Evolutionary conservation across 495 filamentous ascomycete genomes (phyloP).

Genomic region (Barbatosphaeria neglecta): DNA sequence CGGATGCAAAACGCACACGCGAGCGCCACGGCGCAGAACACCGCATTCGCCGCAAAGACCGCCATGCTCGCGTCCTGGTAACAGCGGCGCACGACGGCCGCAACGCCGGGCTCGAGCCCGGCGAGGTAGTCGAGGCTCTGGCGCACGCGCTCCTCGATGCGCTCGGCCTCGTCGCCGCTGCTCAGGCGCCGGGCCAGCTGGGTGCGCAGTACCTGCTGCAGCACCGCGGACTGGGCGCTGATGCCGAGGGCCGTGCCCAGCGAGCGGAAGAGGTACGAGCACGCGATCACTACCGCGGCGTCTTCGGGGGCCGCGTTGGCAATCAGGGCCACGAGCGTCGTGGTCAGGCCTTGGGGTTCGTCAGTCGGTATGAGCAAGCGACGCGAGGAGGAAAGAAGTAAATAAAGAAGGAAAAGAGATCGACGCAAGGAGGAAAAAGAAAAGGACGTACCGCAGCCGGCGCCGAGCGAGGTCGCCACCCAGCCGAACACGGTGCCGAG

Average conservation of each 20-base stretch:
- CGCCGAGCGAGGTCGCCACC: slow-evolving; percentile 11
- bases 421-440: too few species aligned
- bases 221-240: slow-evolving; percentile 55
- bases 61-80: slow-evolving; percentile 36
- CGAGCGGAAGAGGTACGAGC: slow-evolving; percentile 77
- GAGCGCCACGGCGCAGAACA: slow-evolving; percentile 14
- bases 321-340: slow-evolving; percentile 50
- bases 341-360: slow-evolving; percentile 39
- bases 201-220: slow-evolving; percentile 57
- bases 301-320: slow-evolving; percentile 57
- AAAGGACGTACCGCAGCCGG: slow-evolving; percentile 6
- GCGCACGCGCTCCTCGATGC: slow-evolving; percentile 61
- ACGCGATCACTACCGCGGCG: slow-evolving; percentile 71
- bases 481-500: slow-evolving; percentile 45
- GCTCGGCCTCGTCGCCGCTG: slow-evolving; percentile 49
- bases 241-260: slow-evolving; percentile 69
- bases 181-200: slow-evolving; percentile 40
- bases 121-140: slow-evolving; percentile 63
- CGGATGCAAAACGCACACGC: slow-evolving; percentile 21
- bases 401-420: background rate
- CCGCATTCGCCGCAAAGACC: slow-evolving; percentile 20
- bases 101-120: slow-evolving; percentile 49
- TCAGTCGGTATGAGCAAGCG: too few species aligned
- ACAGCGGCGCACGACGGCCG: slow-evolving; percentile 52
- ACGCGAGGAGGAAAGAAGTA: background rate